phyloP scores from a whole-genome alignment of 495 filamentous ascomycete species.

The Viridothelium virens region DNA sequence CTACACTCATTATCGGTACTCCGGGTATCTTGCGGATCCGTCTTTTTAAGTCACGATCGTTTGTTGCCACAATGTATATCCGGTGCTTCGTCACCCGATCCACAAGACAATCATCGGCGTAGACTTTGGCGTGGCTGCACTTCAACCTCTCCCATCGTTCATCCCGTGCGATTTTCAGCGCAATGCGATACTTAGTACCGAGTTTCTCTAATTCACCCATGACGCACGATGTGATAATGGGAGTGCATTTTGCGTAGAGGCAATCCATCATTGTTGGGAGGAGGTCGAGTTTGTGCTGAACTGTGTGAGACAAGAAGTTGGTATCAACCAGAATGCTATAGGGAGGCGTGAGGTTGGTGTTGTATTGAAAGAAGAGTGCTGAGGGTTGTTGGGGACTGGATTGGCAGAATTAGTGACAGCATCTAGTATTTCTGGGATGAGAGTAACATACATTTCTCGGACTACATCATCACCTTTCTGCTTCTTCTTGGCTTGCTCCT shows the following conservation, averaged over 20 bases:
- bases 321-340: constrained; percentile 78
- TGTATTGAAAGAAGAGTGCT: constrained; percentile 89
- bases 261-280: constrained; percentile 83
- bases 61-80: constrained; percentile 84
- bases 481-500: constrained; percentile 47
- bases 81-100: constrained; percentile 72
- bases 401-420: not conserved
- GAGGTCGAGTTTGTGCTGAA: constrained; percentile 81
- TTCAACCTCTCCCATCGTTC: constrained; percentile 75
- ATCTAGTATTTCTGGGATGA: constrained; percentile 2
- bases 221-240: constrained; percentile 65
- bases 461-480: constrained; percentile 47
- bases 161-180: constrained; percentile 83
- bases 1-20: constrained; percentile 63
- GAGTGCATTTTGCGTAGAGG: constrained; percentile 58
- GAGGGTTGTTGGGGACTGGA: constrained; percentile 51
- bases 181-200: constrained; percentile 80
- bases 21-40: constrained; percentile 74
- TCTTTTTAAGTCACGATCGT: constrained; percentile 74
- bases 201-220: constrained; percentile 86
- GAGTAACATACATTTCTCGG: constrained; percentile 53
- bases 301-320: constrained; percentile 88
- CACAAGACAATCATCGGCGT: constrained; percentile 94
- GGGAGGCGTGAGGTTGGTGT: constrained; percentile 82
- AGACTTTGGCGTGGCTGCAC: constrained; percentile 83